Evolutionary conservation across 768 basidiomycete species (phyloP).

Genomic region (Kwoniella botswanensis): DNA sequence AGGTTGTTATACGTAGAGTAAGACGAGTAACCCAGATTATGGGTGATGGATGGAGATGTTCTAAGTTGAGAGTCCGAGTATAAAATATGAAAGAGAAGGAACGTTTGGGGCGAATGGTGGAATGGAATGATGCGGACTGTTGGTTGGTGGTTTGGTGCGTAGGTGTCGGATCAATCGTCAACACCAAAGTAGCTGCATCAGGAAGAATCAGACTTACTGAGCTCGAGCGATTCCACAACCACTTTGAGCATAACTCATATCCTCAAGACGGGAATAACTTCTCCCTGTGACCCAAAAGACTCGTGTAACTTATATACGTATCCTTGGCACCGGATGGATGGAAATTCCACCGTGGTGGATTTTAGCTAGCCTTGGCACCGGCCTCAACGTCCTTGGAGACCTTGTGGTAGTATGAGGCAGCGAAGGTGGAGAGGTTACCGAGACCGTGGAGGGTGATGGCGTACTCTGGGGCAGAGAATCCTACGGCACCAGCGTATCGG

Average conservation of each 20-base stretch:
- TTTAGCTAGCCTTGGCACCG: conserved; percentile 68
- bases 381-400: conserved; percentile 58
- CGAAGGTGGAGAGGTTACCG: conserved; percentile 90
- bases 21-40: conserved; percentile 10
- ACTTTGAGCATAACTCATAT: not conserved
- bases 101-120: conserved; percentile 6
- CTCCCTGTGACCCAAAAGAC: too few species aligned
- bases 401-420: conserved; percentile 94
- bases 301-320: too few species aligned
- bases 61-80: not conserved
- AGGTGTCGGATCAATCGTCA: not conserved
- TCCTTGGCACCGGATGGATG: too few species aligned
- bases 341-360: too few species aligned
- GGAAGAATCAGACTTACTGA: not conserved
- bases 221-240: conserved; percentile 3
- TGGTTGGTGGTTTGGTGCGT: not conserved
- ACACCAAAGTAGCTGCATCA: not conserved
- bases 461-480: conserved; percentile 89
- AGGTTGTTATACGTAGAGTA: conserved; percentile 18
- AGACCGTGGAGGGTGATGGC: conserved; percentile 92
- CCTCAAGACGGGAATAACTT: conserved; percentile 13
- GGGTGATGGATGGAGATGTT: not conserved
- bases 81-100: not conserved
- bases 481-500: conserved; percentile 87
- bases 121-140: conserved; percentile 1